These are phyloP conservation scores for Xylariaceae sp. DNA, from an alignment of 2,329 filamentous ascomycete genomes.

Conservation along the genomic window DNA sequence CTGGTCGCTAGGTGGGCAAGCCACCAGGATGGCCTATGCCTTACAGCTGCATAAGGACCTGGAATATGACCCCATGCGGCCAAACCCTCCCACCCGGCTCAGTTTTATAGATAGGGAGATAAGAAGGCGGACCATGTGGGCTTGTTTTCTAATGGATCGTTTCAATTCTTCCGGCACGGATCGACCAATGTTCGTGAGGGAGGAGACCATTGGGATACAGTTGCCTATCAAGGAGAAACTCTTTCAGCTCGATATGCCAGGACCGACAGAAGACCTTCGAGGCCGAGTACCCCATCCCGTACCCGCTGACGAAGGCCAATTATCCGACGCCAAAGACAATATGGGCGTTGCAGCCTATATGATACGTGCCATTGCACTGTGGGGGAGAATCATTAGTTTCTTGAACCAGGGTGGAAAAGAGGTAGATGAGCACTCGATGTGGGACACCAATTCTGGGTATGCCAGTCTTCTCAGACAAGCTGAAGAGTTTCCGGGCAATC, in stretches of 20 bases:
- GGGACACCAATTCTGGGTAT: constrained; percentile 77
- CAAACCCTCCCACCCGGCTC: constrained; percentile 59
- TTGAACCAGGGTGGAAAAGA: constrained; percentile 86
- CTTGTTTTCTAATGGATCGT: constrained; percentile 93
- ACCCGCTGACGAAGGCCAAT: constrained; percentile 58
- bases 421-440: constrained; percentile 70
- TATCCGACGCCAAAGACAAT: constrained; percentile 67
- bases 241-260: constrained; percentile 87
- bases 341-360: constrained; percentile 95
- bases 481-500: constrained; percentile 61
- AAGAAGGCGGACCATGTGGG: constrained; percentile 92
- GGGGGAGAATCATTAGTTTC: constrained; percentile 86
- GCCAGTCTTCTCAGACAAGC: constrained; percentile 64
- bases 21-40: constrained; percentile 94
- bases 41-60: constrained; percentile 89
- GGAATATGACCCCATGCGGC: constrained; percentile 70
- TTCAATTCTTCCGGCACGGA: constrained; percentile 96
- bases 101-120: constrained; percentile 95
- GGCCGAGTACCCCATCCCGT: constrained; percentile 64
- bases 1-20: constrained; percentile 93
- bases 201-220: constrained; percentile 84
- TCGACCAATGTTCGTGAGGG: constrained; percentile 83
- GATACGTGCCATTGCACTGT: constrained; percentile 77
- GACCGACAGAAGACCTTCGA: constrained; percentile 76
- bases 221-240: constrained; percentile 85